Evolutionary conservation across 2,329 filamentous ascomycete genomes (phyloP), one percentile per base, ranked within the genome.

Genomic region (Neocucurbitaria cava): DNA sequence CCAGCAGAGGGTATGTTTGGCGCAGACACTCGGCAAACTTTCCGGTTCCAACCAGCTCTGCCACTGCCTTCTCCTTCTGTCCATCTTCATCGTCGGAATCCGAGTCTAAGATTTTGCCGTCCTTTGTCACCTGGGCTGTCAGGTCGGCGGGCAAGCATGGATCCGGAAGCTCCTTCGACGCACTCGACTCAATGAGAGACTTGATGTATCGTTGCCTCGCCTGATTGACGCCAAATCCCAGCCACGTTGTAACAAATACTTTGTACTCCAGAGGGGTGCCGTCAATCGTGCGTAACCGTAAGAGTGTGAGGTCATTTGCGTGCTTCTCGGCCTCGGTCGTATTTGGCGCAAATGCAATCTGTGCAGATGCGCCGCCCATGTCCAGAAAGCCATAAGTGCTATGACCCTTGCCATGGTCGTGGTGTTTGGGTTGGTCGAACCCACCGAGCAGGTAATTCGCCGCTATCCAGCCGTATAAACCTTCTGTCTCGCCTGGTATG

Each of bases 311-410:
- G 71, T 98, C 92, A 58, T 97, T 85, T 0, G 91, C 89, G 73
- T 99, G 96, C 70, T 92, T 95, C 68, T 88, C 85, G 1, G 92
- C 88, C 74, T 99, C 95, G 1, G 95, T 98, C 3, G 85, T 79
- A 76, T 99, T 99, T 1, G 95, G 95, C 1, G 93, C 94, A 75
- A 99, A 99, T 0, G 96, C 95, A 69, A 99, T 98, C 77, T 99
- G 95, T 15, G 95, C 94, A 0, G 94, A 98, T 23, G 95, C 95
- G 46, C 95, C 95, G 45, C 95, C 95, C 96, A 99, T 99, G 73
- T 99, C 95, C 56, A 99, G 80, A 70, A 99, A 99, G 0, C 95
- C 95, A 75, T 98, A 99, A 0, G 95, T 99, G 70, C 93, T 90
- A 73, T 98, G 95, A 23, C 85, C 86, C 62, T 96, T 92, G 47